Evolutionary conservation across 495 filamentous ascomycete species (phyloP), one percentile per base, ranked within the genome.

Genomic region (Penicillium cinerascens): DNA sequence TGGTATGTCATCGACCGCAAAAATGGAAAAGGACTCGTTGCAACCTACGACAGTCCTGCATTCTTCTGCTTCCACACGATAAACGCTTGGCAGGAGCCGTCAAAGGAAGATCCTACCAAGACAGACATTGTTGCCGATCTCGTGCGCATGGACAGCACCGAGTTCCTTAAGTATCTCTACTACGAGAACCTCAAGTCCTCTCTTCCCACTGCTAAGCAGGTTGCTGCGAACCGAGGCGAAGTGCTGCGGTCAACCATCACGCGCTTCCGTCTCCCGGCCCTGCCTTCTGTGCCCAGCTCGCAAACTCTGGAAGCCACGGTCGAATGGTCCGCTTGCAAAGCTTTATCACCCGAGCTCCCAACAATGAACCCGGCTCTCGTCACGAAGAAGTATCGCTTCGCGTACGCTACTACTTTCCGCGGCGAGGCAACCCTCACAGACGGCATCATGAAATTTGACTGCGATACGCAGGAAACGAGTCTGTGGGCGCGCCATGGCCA

Each of bases 31-130:
- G 84, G 85, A 4, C 67, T 88, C 0, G 74, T 87, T 1, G 82
- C 74, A 5, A 75, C 66, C 16, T 86, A 80, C 59, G 77, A 85
- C 25, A 82, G 73, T 21, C 70, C 73, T 0, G 76, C 84, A 0
- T 84, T 85, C 49, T 92, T 89, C 72, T 82, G 78, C 66, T 92
- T 92, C 68, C 87, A 92, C 69, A 79, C 83, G 5, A 72, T 88
- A 59, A 92, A 92, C 57, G 79, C 87, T 0, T 91, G 82, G 68
- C 83, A 89, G 54, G 81, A 87, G 49, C 52, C 65, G 0, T 70
- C 71, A 0, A 23, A 62, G 3, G 61, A 60, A 4, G 68, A 76
- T 18, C 45, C 66, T 1, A 56, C 59, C 18, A 65, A 74, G 26
- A 68, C 62, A 6, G 73, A 83, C 49, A 76, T 89, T 13, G 65